Base-by-base conservation (phyloP, 345 rosid genomes). In the Boechera stricta region DNA sequence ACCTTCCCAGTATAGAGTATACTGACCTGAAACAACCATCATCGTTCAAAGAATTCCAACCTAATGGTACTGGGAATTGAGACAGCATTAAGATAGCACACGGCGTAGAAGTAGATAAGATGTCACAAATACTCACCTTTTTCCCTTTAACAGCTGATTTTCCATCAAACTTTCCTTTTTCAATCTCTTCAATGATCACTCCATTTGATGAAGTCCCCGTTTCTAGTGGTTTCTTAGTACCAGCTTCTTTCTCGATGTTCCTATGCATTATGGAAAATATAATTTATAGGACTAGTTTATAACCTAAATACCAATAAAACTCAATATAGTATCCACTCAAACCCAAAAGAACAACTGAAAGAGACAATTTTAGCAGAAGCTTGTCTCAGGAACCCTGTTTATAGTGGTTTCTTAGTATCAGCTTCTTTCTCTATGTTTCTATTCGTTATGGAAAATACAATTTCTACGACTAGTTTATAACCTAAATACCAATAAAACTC, bases 131-230 rank as follows among this genome's bases (percentile, higher is more conserved):
- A 66, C 70, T 39, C 67, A 81, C 91, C 85, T 84, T 88, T 77
- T 81, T 88, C 47, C 92, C 91, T 31, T 76, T 52, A 8, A 64
- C 77, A 79, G 87, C 89, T 35, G 82, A 41, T 75, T 83, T 82
- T 13, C 85, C 82, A 77, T 82, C 83, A 6, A 69, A 78, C 45
- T 76, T 67, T 58, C 86, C 91, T n/a, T 48, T 71, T 70, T 77
- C 76, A 45, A 87, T 59, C 60, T 85, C 84, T 73, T 89, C 82
- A 60, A 86, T 73, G 39, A 65, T 76, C 44, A 88, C 73, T 72
- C 79, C 85, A 77, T 69, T 77, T 33, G 86, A 76, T 64, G 77
- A 69, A 18, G 57, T 63, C 64, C 61, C 77, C 18, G 66, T 32
- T 33, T 62, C 53, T 7, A 24, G 74, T 51, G 69, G 71, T 60